Evolutionary conservation across 2,329 filamentous ascomycete genomes (phyloP).

Genomic region (Xylaria sp.): DNA sequence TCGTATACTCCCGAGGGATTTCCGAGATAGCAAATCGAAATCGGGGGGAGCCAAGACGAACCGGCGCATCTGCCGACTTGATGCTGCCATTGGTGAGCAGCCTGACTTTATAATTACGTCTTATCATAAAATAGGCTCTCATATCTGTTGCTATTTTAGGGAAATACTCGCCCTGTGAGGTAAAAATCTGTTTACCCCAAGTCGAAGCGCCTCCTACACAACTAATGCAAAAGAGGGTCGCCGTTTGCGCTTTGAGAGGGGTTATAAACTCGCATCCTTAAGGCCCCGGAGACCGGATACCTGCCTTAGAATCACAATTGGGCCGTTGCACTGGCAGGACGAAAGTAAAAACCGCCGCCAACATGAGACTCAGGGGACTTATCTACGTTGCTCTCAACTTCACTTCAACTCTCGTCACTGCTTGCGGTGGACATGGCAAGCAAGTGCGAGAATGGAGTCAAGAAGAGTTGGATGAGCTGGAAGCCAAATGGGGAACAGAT

Average conservation of each 20-base stretch:
- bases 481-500: slow-evolving; percentile 64
- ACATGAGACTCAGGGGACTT: slow-evolving; percentile 36
- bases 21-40: neutral
- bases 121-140: neutral
- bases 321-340: neutral
- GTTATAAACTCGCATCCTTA: neutral
- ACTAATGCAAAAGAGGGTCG: neutral
- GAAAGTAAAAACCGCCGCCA: slow-evolving; percentile 1
- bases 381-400: slow-evolving; percentile 38
- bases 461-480: slow-evolving; percentile 58
- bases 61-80: slow-evolving; percentile 2
- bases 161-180: neutral
- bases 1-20: neutral
- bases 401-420: slow-evolving; percentile 35
- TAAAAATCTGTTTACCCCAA: neutral
- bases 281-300: slow-evolving; percentile 7
- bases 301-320: slow-evolving; percentile 1
- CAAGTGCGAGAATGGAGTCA: slow-evolving; percentile 52
- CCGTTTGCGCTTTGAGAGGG: neutral
- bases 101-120: neutral
- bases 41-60: slow-evolving; percentile 5
- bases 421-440: slow-evolving; percentile 43
- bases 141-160: neutral
- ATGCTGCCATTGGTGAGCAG: neutral
- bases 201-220: neutral